A percentile compares a stretch with the other conserved stretches of the same genome.
These are phyloP conservation scores for Candida krabiensis DNA, from an alignment of 805 yeast genomes.

Conservation along the genomic window DNA sequence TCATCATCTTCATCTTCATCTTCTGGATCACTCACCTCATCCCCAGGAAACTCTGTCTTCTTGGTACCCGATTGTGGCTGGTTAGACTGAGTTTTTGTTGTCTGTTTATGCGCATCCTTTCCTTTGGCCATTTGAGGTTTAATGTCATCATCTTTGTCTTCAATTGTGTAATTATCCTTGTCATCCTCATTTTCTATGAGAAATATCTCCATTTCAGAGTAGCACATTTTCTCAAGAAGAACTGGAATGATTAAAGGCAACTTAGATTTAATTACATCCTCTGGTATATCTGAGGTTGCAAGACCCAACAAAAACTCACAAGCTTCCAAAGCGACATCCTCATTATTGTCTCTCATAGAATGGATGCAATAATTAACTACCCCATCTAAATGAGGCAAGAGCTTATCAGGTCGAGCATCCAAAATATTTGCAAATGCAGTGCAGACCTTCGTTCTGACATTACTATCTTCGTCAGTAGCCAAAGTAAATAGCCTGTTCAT, in stretches of 20 bases:
- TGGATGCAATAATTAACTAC: conserved; percentile 82
- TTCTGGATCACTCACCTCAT: conserved; percentile 45
- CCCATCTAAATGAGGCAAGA: conserved; percentile 81
- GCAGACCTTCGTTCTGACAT: conserved; percentile 74
- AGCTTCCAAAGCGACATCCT: conserved; percentile 84
- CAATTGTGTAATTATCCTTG: conserved; percentile 72
- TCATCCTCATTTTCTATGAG: conserved; percentile 63
- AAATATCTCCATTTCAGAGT: conserved; percentile 77
- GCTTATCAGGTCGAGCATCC: conserved; percentile 76
- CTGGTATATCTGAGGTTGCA: conserved; percentile 61
- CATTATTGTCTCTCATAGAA: conserved; percentile 63
- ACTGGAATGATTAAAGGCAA: conserved; percentile 72
- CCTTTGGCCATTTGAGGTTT: conserved; percentile 76
- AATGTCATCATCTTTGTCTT: conserved; percentile 85
- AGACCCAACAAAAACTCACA: conserved; percentile 86
- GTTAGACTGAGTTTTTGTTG: conserved; percentile 19
- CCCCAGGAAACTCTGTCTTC: conserved; percentile 1
- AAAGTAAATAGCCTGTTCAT: conserved; percentile 63
- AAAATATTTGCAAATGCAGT: conserved; percentile 68
- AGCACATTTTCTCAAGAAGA: conserved; percentile 79
- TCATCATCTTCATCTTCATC: conserved; percentile 73
- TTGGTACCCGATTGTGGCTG: conserved; percentile 12
- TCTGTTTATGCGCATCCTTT: conserved; percentile 43
- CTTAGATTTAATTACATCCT: conserved; percentile 55
- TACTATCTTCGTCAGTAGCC: conserved; percentile 60